Base-by-base conservation (phyloP, 2,329 filamentous ascomycete genomes). In the Monilinia vaccinii-corymbosi region DNA sequence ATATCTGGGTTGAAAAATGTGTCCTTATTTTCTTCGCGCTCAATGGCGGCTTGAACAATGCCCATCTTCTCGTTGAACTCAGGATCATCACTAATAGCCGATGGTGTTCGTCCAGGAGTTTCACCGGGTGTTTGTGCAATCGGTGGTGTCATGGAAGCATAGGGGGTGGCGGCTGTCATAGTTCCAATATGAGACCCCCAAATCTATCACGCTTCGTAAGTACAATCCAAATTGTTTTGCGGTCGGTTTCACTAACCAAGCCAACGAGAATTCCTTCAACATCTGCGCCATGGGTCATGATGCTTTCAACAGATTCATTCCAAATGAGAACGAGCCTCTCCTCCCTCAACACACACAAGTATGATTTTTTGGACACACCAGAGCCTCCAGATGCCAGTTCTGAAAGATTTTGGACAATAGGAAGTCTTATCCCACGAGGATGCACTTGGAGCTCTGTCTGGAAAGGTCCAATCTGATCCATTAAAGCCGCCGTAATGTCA, bases 381-480 rank as follows among this genome's bases (percentile, higher is more conserved):
- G 60, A 49, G 9, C 42, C 48, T n/a, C 48, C 58, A 14, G 48
- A 50, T 8, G 75, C 73, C 45, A 81, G 76, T 66, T 82, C 80
- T 58, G 77, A 74, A 18, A 83, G 72, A 7, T 81, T 81, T 56
- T 78, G 75, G 14, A 73, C 75, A 44, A 81, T 76, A 36, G 58
- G 56, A 23, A 66, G 58, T 50, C 47, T 65, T 21, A 63, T 52
- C 5, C 62, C 62, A 45, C 56, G 58, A 2, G 60, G 58, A 5
- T 60, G 46, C 6, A 66, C 56, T 40, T 60, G 53, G 2, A 66
- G n/a, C 36, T 65, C 64, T 3, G 61, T 62, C 42, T 66, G 64
- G 44, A 62, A 64, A 23, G 64, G 64, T 10, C 51, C 56, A 34
- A 66, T 61, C n/a, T 65, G 63, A 32, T 63, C 63, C 40, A 66